phyloP scores from a whole-genome alignment of 129 eudicot genomes.

The Centaurea solstitialis region DNA sequence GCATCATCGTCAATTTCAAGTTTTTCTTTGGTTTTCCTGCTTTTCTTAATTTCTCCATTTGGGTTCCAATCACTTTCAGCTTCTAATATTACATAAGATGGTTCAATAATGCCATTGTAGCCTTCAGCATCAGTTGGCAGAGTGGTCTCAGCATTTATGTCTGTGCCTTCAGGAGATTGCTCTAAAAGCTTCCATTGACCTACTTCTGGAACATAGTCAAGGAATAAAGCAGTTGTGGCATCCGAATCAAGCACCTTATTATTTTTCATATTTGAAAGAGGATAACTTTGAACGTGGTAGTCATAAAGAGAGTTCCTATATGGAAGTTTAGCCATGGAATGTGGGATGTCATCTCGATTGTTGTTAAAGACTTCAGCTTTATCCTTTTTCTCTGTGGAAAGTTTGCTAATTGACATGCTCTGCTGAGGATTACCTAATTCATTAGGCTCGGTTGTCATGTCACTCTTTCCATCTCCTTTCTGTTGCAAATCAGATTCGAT shows the following conservation, averaged over 20 bases:
- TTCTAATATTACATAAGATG: slow-evolving; percentile 73
- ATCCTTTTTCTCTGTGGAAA: slow-evolving; percentile 26
- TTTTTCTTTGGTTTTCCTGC: slow-evolving; percentile 10
- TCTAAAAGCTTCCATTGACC: slow-evolving; percentile 75
- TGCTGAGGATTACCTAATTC: slow-evolving; percentile 17
- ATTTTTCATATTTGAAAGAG: slow-evolving; percentile 37
- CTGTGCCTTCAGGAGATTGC: slow-evolving; percentile 30
- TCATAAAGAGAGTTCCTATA: slow-evolving; percentile 47
- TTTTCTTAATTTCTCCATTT: slow-evolving; percentile 32
- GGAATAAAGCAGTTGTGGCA: slow-evolving; percentile 45
- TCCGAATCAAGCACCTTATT: slow-evolving; percentile 39
- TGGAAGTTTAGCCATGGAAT: slow-evolving; percentile 28
- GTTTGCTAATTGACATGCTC: slow-evolving; percentile 31
- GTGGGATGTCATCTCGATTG: slow-evolving; percentile 27
- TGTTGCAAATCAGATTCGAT: slow-evolving; percentile 28
- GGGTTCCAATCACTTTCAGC: slow-evolving; percentile 45
- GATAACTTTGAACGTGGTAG: slow-evolving; percentile 40
- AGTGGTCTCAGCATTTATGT: slow-evolving; percentile 9
- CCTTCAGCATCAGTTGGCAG: slow-evolving; percentile 21
- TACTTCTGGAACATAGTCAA: slow-evolving; percentile 80
- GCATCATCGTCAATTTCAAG: slow-evolving; percentile 29
- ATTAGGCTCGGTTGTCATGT: slow-evolving; percentile 15
- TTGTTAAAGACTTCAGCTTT: slow-evolving; percentile 21
- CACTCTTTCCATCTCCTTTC: slow-evolving; percentile 24
- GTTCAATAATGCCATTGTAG: slow-evolving; percentile 55